These are phyloP conservation scores for Apiotrichum gracile DNA, from an alignment of 1,284 basidiomycete genomes.

Conservation along the genomic window DNA sequence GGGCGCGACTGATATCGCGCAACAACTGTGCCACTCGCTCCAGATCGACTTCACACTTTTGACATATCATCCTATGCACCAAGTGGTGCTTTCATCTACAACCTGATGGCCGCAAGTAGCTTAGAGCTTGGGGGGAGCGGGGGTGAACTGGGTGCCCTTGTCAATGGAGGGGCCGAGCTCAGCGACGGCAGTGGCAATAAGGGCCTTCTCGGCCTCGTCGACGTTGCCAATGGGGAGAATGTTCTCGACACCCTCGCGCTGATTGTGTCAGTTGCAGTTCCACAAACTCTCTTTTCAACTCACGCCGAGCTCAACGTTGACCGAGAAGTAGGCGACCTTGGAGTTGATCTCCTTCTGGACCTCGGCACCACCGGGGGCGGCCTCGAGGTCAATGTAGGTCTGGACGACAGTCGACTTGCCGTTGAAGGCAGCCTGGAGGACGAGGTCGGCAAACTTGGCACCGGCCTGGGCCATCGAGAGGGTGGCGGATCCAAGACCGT, in stretches of 20 bases:
- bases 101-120: not conserved
- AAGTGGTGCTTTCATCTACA: not conserved
- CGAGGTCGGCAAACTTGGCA: conserved; percentile 76
- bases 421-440: conserved; percentile 70
- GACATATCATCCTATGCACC: not conserved
- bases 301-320: conserved; percentile 84
- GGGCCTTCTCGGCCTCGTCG: conserved; percentile 49
- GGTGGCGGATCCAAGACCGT: conserved; percentile 82
- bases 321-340: conserved; percentile 77
- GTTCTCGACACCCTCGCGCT: conserved; percentile 52
- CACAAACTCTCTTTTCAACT: conserved; percentile 20
- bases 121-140: conserved; percentile 45
- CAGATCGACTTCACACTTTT: not conserved
- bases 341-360: conserved; percentile 48
- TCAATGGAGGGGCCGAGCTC: conserved; percentile 54
- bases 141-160: conserved; percentile 48
- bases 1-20: too few relatives aligned
- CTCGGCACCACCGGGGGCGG: conserved; percentile 46
- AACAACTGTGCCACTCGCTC: too few relatives aligned
- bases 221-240: conserved; percentile 53
- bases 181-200: conserved; percentile 51
- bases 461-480: conserved; percentile 92
- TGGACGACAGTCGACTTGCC: conserved; percentile 82
- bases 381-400: conserved; percentile 74
- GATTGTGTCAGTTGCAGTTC: not conserved